phyloP scores from a whole-genome alignment of 1,139 yeast genomes.

The Trichomonascaceae sp. region DNA sequence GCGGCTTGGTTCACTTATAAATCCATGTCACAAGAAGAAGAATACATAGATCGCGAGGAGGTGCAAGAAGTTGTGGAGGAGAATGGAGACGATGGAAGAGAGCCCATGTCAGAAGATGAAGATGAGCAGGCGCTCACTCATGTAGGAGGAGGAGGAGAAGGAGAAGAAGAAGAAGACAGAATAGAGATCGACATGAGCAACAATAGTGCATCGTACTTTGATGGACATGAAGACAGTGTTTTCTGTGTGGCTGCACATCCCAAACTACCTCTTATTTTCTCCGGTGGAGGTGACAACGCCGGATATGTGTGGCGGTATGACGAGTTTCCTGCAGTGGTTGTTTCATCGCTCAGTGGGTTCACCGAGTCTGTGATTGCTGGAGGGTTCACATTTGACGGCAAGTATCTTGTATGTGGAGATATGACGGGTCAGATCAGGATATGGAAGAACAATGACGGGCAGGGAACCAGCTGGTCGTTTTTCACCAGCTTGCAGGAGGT shows the following conservation, averaged over 20 bases:
- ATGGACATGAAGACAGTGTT: slow-evolving; percentile 82
- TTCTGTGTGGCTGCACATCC: slow-evolving; percentile 75
- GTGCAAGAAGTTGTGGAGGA: slow-evolving; percentile 6
- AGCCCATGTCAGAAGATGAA: slow-evolving; percentile 12
- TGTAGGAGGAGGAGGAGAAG: slow-evolving; percentile 10
- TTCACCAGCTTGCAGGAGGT: slow-evolving; percentile 70
- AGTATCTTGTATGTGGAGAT: slow-evolving; percentile 74
- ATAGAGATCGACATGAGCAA: slow-evolving; percentile 70
- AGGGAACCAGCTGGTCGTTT: slow-evolving; percentile 72
- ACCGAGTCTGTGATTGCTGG: slow-evolving; percentile 81
- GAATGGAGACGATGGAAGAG: slow-evolving; percentile 4
- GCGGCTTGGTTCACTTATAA: no score
- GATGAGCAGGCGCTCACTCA: slow-evolving; percentile 16
- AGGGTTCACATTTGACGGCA: slow-evolving; percentile 73
- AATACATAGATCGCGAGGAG: slow-evolving; percentile 5
- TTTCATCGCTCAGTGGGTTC: slow-evolving; percentile 63
- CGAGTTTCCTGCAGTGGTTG: slow-evolving; percentile 66
- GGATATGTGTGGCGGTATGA: slow-evolving; percentile 91
- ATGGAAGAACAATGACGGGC: slow-evolving; percentile 53
- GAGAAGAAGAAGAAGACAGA: slow-evolving; percentile 12
- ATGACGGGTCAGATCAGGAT: slow-evolving; percentile 82
- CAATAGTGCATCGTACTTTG: slow-evolving; percentile 82
- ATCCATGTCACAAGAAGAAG: slow-evolving; percentile 4
- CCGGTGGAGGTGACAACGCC: slow-evolving; percentile 86
- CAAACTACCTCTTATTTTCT: slow-evolving; percentile 60